phyloP scores from a whole-genome alignment of 352 stramenopile genomes.

The Phytopythium ostracodes region DNA sequence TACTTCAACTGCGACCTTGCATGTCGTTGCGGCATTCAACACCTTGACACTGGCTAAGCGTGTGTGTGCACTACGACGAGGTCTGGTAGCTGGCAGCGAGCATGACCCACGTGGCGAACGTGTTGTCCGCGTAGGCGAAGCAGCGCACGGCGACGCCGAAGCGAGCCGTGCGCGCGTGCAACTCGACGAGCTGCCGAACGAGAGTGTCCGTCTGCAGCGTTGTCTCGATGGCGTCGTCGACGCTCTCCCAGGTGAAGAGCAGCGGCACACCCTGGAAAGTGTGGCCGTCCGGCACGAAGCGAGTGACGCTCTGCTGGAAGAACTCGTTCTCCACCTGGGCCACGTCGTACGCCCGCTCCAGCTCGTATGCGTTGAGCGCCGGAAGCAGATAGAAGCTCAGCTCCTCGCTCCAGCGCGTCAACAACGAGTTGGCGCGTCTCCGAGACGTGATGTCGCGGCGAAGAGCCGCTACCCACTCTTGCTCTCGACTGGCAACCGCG shows the following conservation, averaged over 20 bases:
- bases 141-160: constrained; percentile 74
- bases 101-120: constrained; percentile 79
- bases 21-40: not conserved
- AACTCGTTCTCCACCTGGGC: constrained; percentile 70
- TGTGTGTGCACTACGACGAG: not conserved
- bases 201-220: constrained; percentile 42
- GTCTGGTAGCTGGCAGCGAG: constrained; percentile 68
- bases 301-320: constrained; percentile 81
- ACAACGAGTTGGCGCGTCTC: constrained; percentile 39
- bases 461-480: constrained; percentile 41
- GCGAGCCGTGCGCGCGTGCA: constrained; percentile 49
- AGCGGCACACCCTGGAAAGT: constrained; percentile 87
- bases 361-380: constrained; percentile 85
- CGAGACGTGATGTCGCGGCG: constrained; percentile 33
- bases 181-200: constrained; percentile 50
- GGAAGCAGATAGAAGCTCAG: constrained; percentile 78
- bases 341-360: constrained; percentile 68
- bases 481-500: constrained; percentile 31
- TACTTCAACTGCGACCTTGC: not conserved
- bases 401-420: constrained; percentile 71
- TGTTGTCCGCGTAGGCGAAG: constrained; percentile 76
- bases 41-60: not conserved
- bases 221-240: constrained; percentile 32
- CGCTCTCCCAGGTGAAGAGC: constrained; percentile 36
- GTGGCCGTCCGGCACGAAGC: constrained; percentile 68